Evolutionary conservation across 2,329 filamentous ascomycete genomes (phyloP).

Genomic region (Pseudogymnoascus verrucosus): DNA sequence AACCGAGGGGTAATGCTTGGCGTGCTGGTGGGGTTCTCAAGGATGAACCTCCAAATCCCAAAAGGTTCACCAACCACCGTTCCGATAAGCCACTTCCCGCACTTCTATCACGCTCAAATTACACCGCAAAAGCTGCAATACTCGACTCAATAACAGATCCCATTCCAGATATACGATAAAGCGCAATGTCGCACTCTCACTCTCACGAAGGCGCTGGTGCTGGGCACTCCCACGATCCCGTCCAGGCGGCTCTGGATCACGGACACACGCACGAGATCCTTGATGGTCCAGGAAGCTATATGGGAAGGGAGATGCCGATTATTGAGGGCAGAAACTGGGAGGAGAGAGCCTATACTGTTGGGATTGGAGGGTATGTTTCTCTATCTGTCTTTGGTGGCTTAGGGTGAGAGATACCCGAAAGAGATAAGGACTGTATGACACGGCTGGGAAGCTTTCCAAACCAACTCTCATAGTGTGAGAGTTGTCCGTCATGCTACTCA

Average conservation of each 20-base stretch:
- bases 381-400: not conserved
- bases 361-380: constrained; percentile 77
- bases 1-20: constrained; percentile 1
- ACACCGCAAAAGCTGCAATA: not conserved
- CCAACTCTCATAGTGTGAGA: not conserved
- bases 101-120: not conserved
- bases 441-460: not conserved
- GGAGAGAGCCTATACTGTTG: constrained; percentile 86
- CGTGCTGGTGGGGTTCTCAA: not conserved
- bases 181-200: constrained; percentile 35
- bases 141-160: not conserved
- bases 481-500: not conserved
- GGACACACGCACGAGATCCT: constrained; percentile 96
- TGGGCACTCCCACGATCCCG: constrained; percentile 43
- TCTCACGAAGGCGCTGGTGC: constrained; percentile 48
- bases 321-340: constrained; percentile 80
- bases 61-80: not conserved
- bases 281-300: constrained; percentile 82
- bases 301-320: constrained; percentile 88
- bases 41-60: not conserved
- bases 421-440: not conserved
- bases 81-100: not conserved
- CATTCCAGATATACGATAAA: not conserved
- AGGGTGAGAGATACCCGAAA: not conserved
- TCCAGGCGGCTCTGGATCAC: constrained; percentile 58